Evolutionary conservation across 2,329 filamentous ascomycete genomes (phyloP).

Genomic region (Penicillium glabrum): DNA sequence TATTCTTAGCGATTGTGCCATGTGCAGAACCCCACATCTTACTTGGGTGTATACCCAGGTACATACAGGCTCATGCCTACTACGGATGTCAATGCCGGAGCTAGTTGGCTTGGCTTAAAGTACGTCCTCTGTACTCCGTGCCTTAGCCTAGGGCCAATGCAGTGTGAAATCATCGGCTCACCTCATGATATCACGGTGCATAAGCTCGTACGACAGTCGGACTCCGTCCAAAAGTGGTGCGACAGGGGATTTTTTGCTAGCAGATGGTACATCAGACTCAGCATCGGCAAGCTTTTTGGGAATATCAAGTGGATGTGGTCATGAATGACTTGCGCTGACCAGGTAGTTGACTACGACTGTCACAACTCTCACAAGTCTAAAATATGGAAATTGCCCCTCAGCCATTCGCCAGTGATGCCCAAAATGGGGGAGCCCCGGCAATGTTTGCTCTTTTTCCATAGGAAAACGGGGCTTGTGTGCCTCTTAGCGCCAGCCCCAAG

Average conservation of each 20-base stretch:
- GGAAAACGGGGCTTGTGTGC: not conserved
- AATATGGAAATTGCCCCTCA: not conserved
- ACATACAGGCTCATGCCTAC: not conserved
- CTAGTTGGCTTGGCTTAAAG: not conserved
- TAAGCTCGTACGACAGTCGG: slow-evolving; percentile 1
- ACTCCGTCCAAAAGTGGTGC: not conserved
- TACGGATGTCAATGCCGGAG: not conserved
- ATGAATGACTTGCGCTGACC: not conserved
- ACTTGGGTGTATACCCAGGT: not conserved
- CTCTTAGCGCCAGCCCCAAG: not conserved
- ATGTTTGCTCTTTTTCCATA: not conserved
- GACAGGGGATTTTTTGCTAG: not conserved
- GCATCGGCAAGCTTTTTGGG: not conserved
- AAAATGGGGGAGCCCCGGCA: not conserved
- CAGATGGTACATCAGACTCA: not conserved
- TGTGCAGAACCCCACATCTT: not conserved
- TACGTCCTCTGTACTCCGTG: not conserved
- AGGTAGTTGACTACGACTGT: not conserved
- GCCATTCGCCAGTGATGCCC: not conserved
- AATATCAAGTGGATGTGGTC: not conserved
- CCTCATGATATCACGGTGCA: slow-evolving; percentile 24
- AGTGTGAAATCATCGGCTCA: slow-evolving; percentile 7
- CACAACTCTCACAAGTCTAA: not conserved
- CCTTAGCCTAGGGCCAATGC: slow-evolving; percentile 2
- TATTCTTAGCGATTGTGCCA: too few relatives aligned